Base-by-base conservation (phyloP, 2,329 filamentous ascomycete species). In the Cladosporium sp. region DNA sequence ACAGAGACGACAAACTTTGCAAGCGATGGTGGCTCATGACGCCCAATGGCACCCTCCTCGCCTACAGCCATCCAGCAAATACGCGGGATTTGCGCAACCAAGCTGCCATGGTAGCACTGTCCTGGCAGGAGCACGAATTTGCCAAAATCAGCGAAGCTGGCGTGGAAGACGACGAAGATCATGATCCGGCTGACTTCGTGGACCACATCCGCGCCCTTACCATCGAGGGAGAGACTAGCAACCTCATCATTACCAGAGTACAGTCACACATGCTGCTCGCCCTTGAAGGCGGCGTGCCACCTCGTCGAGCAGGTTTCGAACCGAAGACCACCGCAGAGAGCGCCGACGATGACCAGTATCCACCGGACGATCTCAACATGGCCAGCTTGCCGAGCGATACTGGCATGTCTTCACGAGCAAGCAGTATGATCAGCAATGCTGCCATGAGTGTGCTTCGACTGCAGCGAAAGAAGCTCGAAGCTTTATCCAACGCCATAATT, bases 71-170 rank as follows among this genome's bases (percentile, higher is more conserved):
- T 20, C 77, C 77, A 12, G 71, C 74, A n/a, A 73, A 79, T 60
- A 77, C 78, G 64, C 75, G 75, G 60, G 74, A 77, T 60, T 70
- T 80, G 32, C 75, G 78, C 39, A 77, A 78, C 57, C 76, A 79
- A 62, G 77, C 76, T 20, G 76, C 78, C 6, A 66, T 79, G 48
- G 73, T 79, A 8, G 77, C 77, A 20, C 74, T 79, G 61, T 73
- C 73, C 9, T 80, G 78, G 78, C 78, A 78, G 66, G 77, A 79
- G 48, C 69, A 78, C 55, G 59, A 64, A 32, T 48, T 52, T 36
- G 19, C 62, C 58, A 55, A 51, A 35, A 25, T 51, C 20, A 36
- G 36, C 7, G 55, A 59, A 49, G 36, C 20, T 10, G 24, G 17
- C 6, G 49, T 59, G 25, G 56, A 61, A 35, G 51, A 61, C 22